A percentile compares a stretch with the other conserved stretches of the same genome.
phyloP scores from a whole-genome alignment of 495 filamentous ascomycete species.

The Chaetomidium leptoderma region DNA sequence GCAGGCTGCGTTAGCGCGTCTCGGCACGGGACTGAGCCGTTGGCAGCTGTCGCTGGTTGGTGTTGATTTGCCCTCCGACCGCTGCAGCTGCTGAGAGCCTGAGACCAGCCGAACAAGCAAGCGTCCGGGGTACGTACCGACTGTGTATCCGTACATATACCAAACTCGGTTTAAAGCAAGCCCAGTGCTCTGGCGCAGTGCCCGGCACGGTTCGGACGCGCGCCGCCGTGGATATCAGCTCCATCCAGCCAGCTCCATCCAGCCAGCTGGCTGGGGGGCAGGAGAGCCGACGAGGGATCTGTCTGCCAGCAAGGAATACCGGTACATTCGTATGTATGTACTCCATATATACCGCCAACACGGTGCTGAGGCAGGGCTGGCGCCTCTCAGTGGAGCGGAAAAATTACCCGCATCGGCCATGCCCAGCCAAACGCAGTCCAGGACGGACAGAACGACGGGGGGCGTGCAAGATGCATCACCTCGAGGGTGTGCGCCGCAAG shows the following conservation, averaged over 20 bases:
- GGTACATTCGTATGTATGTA: too few relatives aligned
- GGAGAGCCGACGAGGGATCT: too few relatives aligned
- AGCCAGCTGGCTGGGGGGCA: too few relatives aligned
- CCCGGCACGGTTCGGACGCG: background rate
- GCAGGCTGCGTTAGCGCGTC: background rate
- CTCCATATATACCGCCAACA: too few relatives aligned
- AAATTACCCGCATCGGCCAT: slow-evolving; percentile 15
- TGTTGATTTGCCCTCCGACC: background rate
- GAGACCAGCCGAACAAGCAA: too few relatives aligned
- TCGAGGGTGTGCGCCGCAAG: slow-evolving; percentile 7
- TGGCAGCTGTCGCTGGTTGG: slow-evolving; percentile 4
- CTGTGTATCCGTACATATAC: too few relatives aligned
- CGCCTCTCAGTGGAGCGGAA: slow-evolving; percentile 10
- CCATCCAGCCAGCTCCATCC: too few relatives aligned
- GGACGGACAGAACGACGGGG: slow-evolving; percentile 1
- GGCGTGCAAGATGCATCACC: slow-evolving; percentile 9
- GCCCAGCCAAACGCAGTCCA: slow-evolving; percentile 5
- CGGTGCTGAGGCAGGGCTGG: background rate
- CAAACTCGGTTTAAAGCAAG: background rate
- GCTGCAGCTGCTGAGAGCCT: background rate
- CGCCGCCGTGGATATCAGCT: background rate
- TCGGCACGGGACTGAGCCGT: background rate
- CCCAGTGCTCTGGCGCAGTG: slow-evolving; percentile 9
- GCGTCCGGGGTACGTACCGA: too few relatives aligned
- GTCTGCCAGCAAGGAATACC: too few relatives aligned